Evolutionary conservation across 2,329 filamentous ascomycete genomes (phyloP).

Genomic region (Parafenestella ontariensis): DNA sequence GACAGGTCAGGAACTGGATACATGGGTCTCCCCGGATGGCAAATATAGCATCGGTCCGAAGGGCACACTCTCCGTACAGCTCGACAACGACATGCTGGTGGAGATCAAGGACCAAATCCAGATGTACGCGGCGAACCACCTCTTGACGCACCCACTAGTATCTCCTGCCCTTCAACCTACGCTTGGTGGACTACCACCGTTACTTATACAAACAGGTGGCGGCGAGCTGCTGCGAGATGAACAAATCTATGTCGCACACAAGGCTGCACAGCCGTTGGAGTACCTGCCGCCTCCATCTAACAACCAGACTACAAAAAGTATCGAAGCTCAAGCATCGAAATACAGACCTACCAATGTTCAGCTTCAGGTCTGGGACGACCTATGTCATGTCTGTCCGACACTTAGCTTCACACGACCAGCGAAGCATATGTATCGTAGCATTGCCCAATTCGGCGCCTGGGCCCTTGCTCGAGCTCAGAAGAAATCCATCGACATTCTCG

Average conservation of each 20-base stretch:
- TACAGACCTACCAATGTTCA: constrained; percentile 90
- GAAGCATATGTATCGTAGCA: constrained; percentile 92
- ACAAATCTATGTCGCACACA: constrained; percentile 94
- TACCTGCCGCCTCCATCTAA: constrained; percentile 68
- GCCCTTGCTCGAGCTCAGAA: constrained; percentile 83
- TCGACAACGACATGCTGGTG: constrained; percentile 67
- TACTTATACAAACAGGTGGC: constrained; percentile 86
- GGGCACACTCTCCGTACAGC: constrained; percentile 65
- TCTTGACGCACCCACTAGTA: constrained; percentile 86
- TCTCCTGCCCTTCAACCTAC: constrained; percentile 89
- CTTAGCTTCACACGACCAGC: constrained; percentile 96
- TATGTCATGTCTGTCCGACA: constrained; percentile 91
- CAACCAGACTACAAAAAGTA: constrained; percentile 58
- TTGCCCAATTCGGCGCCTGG: constrained; percentile 95
- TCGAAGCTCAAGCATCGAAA: constrained; percentile 69
- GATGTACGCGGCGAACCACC: constrained; percentile 81
- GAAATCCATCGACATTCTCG: constrained; percentile 77
- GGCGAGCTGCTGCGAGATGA: constrained; percentile 91
- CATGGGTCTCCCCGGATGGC: constrained; percentile 39
- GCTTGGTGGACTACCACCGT: constrained; percentile 85
- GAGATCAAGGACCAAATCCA: constrained; percentile 92
- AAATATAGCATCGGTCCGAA: constrained; percentile 48
- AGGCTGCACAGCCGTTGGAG: constrained; percentile 81
- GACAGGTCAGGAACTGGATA: constrained; percentile 9
- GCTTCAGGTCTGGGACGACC: constrained; percentile 92